Evolutionary conservation across 805 yeast genomes (phyloP).

Genomic region (Diddensiella santjacobensis): DNA sequence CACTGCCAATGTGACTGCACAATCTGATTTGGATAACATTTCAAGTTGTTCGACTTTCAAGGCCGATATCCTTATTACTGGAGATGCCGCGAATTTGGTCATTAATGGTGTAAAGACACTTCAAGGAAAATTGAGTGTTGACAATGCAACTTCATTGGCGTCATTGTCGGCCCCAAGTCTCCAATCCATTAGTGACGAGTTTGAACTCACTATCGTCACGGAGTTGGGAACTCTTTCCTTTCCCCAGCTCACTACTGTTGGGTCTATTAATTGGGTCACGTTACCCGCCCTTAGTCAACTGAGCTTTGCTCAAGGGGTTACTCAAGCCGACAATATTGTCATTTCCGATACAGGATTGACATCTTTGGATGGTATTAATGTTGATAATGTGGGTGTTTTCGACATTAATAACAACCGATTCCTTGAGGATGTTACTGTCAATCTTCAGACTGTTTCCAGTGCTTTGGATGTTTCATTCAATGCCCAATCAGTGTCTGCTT

Average conservation of each 20-base stretch:
- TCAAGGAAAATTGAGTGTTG: constrained; percentile 68
- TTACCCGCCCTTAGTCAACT: constrained; percentile 76
- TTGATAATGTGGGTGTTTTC: constrained; percentile 35
- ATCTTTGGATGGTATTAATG: constrained; percentile 38
- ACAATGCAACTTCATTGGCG: constrained; percentile 59
- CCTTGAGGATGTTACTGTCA: constrained; percentile 60
- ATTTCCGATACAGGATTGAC: constrained; percentile 41
- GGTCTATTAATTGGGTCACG: constrained; percentile 73
- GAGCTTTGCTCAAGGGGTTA: constrained; percentile 66
- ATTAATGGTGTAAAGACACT: constrained; percentile 73
- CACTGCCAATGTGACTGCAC: constrained; percentile 56
- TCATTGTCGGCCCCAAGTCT: constrained; percentile 76
- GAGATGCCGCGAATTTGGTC: constrained; percentile 49
- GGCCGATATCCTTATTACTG: constrained; percentile 73
- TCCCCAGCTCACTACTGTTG: constrained; percentile 78
- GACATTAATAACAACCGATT: constrained; percentile 88
- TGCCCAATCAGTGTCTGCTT: constrained; percentile 66
- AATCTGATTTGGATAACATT: constrained; percentile 70
- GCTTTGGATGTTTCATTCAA: constrained; percentile 79
- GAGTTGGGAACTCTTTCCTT: constrained; percentile 63
- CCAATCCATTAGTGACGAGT: constrained; percentile 66
- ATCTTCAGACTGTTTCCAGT: constrained; percentile 68
- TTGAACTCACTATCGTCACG: constrained; percentile 61
- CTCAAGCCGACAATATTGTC: constrained; percentile 64
- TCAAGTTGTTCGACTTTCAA: constrained; percentile 72